Base-by-base conservation (phyloP, 495 filamentous ascomycete genomes). In the Baudoinia panamericana region DNA sequence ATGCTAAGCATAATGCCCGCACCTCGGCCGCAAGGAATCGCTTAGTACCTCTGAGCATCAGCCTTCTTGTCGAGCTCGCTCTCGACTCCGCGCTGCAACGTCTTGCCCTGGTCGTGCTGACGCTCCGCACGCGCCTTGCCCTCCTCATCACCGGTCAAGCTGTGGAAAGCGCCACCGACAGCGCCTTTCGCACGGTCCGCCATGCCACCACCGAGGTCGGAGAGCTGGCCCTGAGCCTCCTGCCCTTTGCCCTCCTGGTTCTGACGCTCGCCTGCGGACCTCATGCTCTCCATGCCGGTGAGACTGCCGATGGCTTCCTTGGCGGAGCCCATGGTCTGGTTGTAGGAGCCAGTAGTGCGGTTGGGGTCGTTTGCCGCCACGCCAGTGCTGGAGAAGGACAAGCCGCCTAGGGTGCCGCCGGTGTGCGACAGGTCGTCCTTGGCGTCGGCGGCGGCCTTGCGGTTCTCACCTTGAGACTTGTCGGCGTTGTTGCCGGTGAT, bases 21-120 rank as follows among this genome's bases (percentile, higher is more conserved):
- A n/a, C n/a, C n/a, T n/a, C n/a, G n/a, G n/a, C n/a, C n/a, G n/a
- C n/a, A n/a, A n/a, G n/a, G n/a, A n/a, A n/a, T n/a, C n/a, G n/a
- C n/a, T n/a, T n/a, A n/a, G n/a, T n/a, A n/a, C n/a, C n/a, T n/a
- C n/a, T n/a, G n/a, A n/a, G n/a, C n/a, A n/a, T n/a, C n/a, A 20
- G 11, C 58, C 64, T 80, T 70, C 72, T 84, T 86, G 51, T 75
- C 59, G 41, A 94, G 73, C 57, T 93, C 87, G 18, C 64, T 61
- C 72, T 94, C 87, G 9, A 78, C 87, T 38, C 87, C 79, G 10
- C 87, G 69, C 68, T 93, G 80, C 55, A 71, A 66, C 18, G 80
- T 85, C 73, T 94, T 95, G 24, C 87, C 88, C 50, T 70, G 61
- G 55, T 92, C 87, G 51, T 93, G 88, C 56, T 78, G 66, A 31